Evolutionary conservation across 768 basidiomycete species (phyloP).

Genomic region (Sutorius australiensis): DNA sequence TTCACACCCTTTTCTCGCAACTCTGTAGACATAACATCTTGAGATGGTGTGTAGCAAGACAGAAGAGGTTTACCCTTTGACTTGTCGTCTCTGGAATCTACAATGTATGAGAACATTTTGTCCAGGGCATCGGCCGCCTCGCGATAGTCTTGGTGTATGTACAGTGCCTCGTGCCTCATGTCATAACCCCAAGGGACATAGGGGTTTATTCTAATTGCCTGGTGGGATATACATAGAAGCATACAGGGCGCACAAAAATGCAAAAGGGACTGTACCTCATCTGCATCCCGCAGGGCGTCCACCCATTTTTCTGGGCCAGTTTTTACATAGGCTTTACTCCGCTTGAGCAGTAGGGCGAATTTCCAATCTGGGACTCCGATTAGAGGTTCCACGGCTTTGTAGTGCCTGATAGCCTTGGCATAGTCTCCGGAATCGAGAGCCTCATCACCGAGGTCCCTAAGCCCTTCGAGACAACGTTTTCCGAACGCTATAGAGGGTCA

Average conservation of each 20-base stretch:
- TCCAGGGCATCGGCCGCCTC: background rate
- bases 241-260: background rate
- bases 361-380: slow-evolving; percentile 1
- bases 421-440: slow-evolving; percentile 3
- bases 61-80: background rate
- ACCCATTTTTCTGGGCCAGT: background rate
- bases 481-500: slow-evolving; percentile 1
- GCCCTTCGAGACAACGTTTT: slow-evolving; percentile 5
- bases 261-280: slow-evolving; percentile 4
- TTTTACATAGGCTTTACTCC: slow-evolving; percentile 9
- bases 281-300: slow-evolving; percentile 11
- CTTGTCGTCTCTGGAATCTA: background rate
- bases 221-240: background rate
- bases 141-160: background rate
- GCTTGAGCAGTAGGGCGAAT: slow-evolving; percentile 8
- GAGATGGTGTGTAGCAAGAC: background rate
- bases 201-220: background rate
- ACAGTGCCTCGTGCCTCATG: background rate
- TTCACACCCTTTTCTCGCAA: slow-evolving; percentile 7
- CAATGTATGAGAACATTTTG: background rate
- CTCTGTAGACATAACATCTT: background rate
- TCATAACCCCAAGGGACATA: background rate
- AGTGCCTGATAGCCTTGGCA: slow-evolving; percentile 11
- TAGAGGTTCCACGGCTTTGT: slow-evolving; percentile 11
- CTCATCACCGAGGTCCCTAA: slow-evolving; percentile 7